Base-by-base conservation (phyloP, 2,329 filamentous ascomycete genomes). In the Botrytis cinerea region DNA sequence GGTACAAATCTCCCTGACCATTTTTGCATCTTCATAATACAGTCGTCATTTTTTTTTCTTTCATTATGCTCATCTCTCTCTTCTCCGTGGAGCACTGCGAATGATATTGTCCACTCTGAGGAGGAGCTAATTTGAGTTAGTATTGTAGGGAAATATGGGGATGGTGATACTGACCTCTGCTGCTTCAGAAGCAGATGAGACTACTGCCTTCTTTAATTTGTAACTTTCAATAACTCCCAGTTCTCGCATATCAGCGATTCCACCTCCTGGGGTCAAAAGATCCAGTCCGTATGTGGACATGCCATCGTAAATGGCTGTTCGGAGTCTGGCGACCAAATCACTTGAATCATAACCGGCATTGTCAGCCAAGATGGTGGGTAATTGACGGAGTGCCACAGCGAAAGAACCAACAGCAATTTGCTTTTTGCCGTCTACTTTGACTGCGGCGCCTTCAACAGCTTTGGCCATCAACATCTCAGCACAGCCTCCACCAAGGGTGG, bases 381-480 rank as follows among this genome's bases (percentile, higher is more conserved):
- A 87, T 83, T 99, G 96, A 80, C 95, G 91, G 74, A 99, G 88
- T 45, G 96, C 96, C 73, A 91, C 88, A 38, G 95, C 93, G 81
- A 98, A 99, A 7, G 93, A 90, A 76, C 95, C 91, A 32, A 98
- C 95, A 3, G 96, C 96, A 80, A 98, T 87, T 79, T 97, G 95
- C 84, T 96, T 95, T 90, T 99, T 99, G 82, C 96, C 96, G 78
- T 96, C 94, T 12, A 97, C 93, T 80, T 97, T 95, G 75, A 97
- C 95, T 35, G 95, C 95, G 8, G 94, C 94, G 75, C 92, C 93
- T 81, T 98, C 95, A 35, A 99, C 96, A 12, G 96, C 96, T 87
- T 98, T 97, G 77, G 95, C 93, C 96, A 99, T 99, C 78, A 97
- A 86, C 95, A 98, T 98, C 88, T 99, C 96, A 7, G 95, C 95